Conservation (phyloP, 192 early-diverging fungal species). For the Phlyctochytrium planicorne region DNA sequence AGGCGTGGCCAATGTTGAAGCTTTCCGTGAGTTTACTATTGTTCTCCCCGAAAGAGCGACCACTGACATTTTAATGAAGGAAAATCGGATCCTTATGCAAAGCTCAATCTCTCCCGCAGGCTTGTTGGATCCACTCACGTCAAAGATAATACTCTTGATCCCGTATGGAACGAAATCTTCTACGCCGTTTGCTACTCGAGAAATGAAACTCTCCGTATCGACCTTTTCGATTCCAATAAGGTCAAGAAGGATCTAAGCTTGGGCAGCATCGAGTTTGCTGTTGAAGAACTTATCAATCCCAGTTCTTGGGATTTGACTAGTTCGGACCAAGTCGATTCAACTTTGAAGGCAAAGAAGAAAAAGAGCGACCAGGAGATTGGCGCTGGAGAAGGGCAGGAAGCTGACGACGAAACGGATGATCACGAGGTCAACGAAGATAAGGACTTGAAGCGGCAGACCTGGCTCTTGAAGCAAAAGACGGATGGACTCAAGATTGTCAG, state of each 20-base stretch:
- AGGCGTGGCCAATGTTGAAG: constrained; percentile 82
- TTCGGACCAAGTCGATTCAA: background rate
- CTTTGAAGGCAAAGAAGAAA: background rate
- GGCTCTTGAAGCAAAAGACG: constrained; percentile 25
- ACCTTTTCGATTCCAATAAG: constrained; percentile 88
- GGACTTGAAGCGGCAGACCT: background rate
- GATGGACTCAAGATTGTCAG: constrained; percentile 41
- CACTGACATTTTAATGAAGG: too few relatives aligned
- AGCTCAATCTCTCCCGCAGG: constrained; percentile 62
- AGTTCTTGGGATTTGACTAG: background rate
- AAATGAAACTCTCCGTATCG: constrained; percentile 70
- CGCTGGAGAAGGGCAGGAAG: constrained; percentile 4
- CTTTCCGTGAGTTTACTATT: too few relatives aligned
- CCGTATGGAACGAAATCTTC: constrained; percentile 88
- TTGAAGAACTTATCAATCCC: constrained; percentile 29
- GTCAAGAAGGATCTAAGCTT: constrained; percentile 82
- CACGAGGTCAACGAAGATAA: background rate
- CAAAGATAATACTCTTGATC: constrained; percentile 81
- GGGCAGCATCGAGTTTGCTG: constrained; percentile 56
- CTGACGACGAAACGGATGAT: background rate
- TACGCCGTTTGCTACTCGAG: constrained; percentile 80
- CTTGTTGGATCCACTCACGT: constrained; percentile 74
- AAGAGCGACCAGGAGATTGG: background rate
- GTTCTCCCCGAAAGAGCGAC: too few relatives aligned
- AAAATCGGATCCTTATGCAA: constrained; percentile 93